phyloP scores from a whole-genome alignment of 345 rosid genomes.

The Gossypium turneri region DNA sequence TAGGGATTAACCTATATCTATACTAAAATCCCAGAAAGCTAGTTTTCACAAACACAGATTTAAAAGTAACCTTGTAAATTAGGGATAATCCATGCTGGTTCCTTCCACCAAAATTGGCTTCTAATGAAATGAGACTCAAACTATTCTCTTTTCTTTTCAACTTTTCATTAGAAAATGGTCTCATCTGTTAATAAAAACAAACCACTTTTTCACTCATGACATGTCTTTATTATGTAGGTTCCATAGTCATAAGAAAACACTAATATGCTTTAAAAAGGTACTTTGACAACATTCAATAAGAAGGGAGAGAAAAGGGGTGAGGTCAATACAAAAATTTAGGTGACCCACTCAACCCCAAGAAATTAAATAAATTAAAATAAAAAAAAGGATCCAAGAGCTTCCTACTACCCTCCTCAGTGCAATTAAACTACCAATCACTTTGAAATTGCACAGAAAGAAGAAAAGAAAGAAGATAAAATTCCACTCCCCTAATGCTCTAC shows the following conservation, averaged over 20 bases:
- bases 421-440: conserved; percentile 27
- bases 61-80: conserved; percentile 9
- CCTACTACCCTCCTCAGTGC: conserved; percentile 29
- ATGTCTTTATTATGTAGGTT: conserved; percentile 23
- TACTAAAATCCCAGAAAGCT: conserved; percentile 9
- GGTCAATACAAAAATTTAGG: conserved; percentile 29
- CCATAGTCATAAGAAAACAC: conserved; percentile 22
- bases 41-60: conserved; percentile 6
- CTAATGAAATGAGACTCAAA: conserved; percentile 7
- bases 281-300: conserved; percentile 10
- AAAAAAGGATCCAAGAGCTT: conserved; percentile 20
- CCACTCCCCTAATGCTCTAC: conserved; percentile 22
- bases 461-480: background rate
- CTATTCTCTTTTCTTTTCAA: background rate
- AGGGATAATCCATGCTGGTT: conserved; percentile 16
- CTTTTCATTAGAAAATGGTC: conserved; percentile 13
- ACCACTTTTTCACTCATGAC: conserved; percentile 22
- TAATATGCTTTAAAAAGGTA: conserved; percentile 1
- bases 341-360: conserved; percentile 27
- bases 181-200: conserved; percentile 25
- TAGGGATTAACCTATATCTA: background rate
- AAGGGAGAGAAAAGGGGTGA: conserved; percentile 34
- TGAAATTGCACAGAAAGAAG: conserved; percentile 6
- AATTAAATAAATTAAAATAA: background rate
- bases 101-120: conserved; percentile 11